Evolutionary conservation across 352 stramenopile species (phyloP), one percentile per base, ranked within the genome.

Genomic region (Pythium angustatum): DNA sequence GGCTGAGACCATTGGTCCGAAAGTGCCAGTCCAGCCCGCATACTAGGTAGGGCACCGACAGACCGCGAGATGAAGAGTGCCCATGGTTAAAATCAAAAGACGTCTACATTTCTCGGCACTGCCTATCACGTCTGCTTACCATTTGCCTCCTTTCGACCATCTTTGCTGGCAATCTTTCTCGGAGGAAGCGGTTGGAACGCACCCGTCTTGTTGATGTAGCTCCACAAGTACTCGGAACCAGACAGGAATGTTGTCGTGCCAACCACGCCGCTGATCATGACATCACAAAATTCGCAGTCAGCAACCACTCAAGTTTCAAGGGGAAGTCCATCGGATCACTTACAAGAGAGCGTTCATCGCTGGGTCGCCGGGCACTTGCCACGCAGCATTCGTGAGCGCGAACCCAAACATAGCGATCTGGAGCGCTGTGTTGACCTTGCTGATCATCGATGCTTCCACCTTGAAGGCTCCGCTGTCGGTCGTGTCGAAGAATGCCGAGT

Each of bases 351-450:
- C 27, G 30, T 85, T 57, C 19, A 94, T 68, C 27, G 76, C 74
- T n/a, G 72, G 61, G 50, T 88, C 77, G 2, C 73, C 64, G 3
- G 83, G 83, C 45, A 94, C 70, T 36, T 87, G 77, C 80, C 80
- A 91, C 10, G 83, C 82, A 12, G 78, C 83, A 62, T 94, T 89
- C 38, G 81, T 88, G 56, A 94, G 64, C 51, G 83, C 72, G 40
- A 90, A 75, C 26, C 85, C 85, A 48, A 93, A 91, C 59, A 82
- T 77, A 36, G 78, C 77, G 30, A 94, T 69, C 70, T 94, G 85
- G 40, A 93, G 77, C 31, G 82, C 83, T 53, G 85, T 94, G 68
- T 94, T 94, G 55, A 87, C 69, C 58, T 94, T 94, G 68, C 83
- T 92, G 22, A 92, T 58, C 58, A 85, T 65, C 31, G 81, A 83